Evolutionary conservation across 2,329 filamentous ascomycete genomes (phyloP), one percentile per base, ranked within the genome.

Genomic region (Aspergillus carbonarius): DNA sequence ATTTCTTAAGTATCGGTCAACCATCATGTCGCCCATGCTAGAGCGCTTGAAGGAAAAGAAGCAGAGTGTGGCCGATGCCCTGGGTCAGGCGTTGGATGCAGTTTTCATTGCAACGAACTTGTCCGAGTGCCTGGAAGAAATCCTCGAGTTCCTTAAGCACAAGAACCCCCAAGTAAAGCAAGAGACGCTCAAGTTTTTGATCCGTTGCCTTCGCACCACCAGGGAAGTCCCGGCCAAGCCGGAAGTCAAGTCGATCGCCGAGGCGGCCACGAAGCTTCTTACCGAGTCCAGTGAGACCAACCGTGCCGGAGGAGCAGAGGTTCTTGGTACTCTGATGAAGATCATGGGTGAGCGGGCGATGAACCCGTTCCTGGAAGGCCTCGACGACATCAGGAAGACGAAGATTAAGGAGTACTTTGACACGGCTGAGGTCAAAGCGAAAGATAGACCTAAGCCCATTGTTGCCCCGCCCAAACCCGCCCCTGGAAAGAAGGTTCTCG

Each of bases 101-200:
- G 82, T 88, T 0, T 88, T 88, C 69, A 70, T 76, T 4, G 80
- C 85, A 0, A 93, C 92, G 0, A 86, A 82, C 64, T 79, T 99
- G 30, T 83, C 87, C 2, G 96, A 99, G 0, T 95, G 91, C 66
- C 78, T 98, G n/a, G 92, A 96, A 70, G 95, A 99, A 62, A 96
- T 92, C 7, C 76, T 91, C 0, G 85, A 95, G 58, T 96, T 89
- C 64, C 78, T 98, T 32, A 88, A 87, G 65, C 91, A 96, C 83
- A 99, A 99, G 78, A 99, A 99, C 72, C 95, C 95, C 0, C 93
- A 97, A 70, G 91, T 99, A 63, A 99, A 99, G 77, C 91, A 97
- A 68, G 93, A 96, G 61, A 96, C 92, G 0, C 89, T 96, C 78
- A 92, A 91, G 63, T 98, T 99, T 69, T 81, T 99, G n/a, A 89